These are phyloP conservation scores for Naganishia albida DNA, from an alignment of 1,284 basidiomycete genomes.

Conservation along the genomic window DNA sequence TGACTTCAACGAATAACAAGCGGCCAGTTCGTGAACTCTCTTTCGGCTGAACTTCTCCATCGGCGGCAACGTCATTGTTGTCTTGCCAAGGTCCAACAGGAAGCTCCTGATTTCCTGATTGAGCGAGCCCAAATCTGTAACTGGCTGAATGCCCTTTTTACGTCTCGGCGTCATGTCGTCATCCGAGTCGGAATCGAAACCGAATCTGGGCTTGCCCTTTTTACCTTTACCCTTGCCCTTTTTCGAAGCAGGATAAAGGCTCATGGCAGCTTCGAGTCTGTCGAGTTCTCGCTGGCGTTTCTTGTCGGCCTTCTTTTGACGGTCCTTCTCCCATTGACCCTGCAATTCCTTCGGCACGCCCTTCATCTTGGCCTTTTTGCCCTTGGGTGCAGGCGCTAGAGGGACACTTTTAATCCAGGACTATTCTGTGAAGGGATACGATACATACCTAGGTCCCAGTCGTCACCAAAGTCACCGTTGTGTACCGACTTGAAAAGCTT, in stretches of 20 bases:
- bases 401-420: slow-evolving; percentile 44
- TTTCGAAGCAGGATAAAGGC: slow-evolving; percentile 64
- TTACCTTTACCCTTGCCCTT: slow-evolving; percentile 48
- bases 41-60: slow-evolving; percentile 70
- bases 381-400: slow-evolving; percentile 43
- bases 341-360: slow-evolving; percentile 65
- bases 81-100: slow-evolving; percentile 60
- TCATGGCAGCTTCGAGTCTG: slow-evolving; percentile 60
- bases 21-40: slow-evolving; percentile 73
- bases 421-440: slow-evolving; percentile 12
- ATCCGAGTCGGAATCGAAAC: slow-evolving; percentile 40
- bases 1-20: slow-evolving; percentile 73
- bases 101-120: slow-evolving; percentile 72
- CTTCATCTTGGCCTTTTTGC: slow-evolving; percentile 61
- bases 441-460: slow-evolving; percentile 46
- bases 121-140: slow-evolving; percentile 54
- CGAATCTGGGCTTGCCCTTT: slow-evolving; percentile 49
- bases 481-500: slow-evolving; percentile 66
- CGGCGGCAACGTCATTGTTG: slow-evolving; percentile 69
- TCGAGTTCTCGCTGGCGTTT: slow-evolving; percentile 65
- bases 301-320: slow-evolving; percentile 73
- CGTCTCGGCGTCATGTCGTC: slow-evolving; percentile 5
- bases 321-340: slow-evolving; percentile 76
- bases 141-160: slow-evolving; percentile 30
- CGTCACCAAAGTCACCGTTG: slow-evolving; percentile 62